Conservation (phyloP, 1,139 yeast genomes). For the Debaryomyces sp. region DNA sequence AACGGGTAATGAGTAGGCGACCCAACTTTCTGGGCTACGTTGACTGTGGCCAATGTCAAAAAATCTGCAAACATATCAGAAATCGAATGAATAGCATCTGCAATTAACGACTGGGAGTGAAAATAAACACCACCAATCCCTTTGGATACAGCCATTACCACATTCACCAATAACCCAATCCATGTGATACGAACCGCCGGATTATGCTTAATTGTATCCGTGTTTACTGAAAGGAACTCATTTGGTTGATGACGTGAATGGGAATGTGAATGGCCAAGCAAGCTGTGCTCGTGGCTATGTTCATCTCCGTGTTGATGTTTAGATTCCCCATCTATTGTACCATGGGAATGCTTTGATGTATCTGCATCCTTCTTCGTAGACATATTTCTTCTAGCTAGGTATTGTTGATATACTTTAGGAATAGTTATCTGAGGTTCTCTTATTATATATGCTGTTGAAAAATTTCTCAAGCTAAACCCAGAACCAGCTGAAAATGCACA, state of each 20-base stretch:
- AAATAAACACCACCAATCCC: slow-evolving; percentile 87
- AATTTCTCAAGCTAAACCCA: slow-evolving; percentile 5
- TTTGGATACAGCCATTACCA: slow-evolving; percentile 83
- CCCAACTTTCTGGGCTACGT: slow-evolving; percentile 72
- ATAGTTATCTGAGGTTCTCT: not conserved
- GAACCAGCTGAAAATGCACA: not conserved
- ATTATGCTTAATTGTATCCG: slow-evolving; percentile 45
- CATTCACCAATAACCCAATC: slow-evolving; percentile 83
- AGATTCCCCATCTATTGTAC: not conserved
- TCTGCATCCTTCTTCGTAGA: not conserved
- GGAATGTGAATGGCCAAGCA: slow-evolving; percentile 30
- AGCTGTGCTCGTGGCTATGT: slow-evolving; percentile 21
- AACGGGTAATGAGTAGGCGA: slow-evolving; percentile 65
- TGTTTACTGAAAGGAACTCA: slow-evolving; percentile 36
- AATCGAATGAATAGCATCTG: slow-evolving; percentile 92
- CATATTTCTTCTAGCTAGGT: not conserved
- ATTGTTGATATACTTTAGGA: not conserved
- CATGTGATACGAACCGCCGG: slow-evolving; percentile 95
- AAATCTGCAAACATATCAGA: slow-evolving; percentile 90
- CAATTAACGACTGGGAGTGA: slow-evolving; percentile 92
- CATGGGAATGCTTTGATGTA: not conserved
- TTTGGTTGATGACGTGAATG: slow-evolving; percentile 46
- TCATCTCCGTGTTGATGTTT: slow-evolving; percentile 34
- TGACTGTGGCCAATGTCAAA: slow-evolving; percentile 85
- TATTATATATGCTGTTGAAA: slow-evolving; percentile 3